These are phyloP conservation scores for Isabelozyma pseudorhagii DNA, from an alignment of 805 yeast species.

Conservation along the genomic window DNA sequence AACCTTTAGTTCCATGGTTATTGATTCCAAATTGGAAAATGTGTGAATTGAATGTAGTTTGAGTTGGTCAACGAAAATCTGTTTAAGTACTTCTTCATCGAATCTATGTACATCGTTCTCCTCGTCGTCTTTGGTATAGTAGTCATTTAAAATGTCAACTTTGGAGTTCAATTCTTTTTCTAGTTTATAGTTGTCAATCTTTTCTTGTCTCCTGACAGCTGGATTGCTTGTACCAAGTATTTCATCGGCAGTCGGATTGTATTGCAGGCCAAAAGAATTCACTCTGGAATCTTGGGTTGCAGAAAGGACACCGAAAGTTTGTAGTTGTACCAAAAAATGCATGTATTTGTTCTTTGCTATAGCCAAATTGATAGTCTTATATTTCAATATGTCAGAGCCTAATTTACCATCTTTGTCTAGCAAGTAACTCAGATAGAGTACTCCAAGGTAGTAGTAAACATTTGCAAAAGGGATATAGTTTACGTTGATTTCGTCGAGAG, in stretches of 20 bases:
- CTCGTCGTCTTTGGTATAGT: slow-evolving; percentile 10
- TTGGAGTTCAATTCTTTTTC: slow-evolving; percentile 53
- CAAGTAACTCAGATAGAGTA: slow-evolving; percentile 13
- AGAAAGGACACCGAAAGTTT: slow-evolving; percentile 41
- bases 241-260: slow-evolving; percentile 42
- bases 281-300: slow-evolving; percentile 34
- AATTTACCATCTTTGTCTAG: neutral
- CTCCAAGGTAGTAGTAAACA: slow-evolving; percentile 56
- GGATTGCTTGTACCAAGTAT: slow-evolving; percentile 28
- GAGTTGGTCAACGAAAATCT: slow-evolving; percentile 54
- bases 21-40: slow-evolving; percentile 54
- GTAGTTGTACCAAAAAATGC: slow-evolving; percentile 43
- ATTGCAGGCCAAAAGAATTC: slow-evolving; percentile 36
- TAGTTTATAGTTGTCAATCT: slow-evolving; percentile 62
- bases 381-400: slow-evolving; percentile 7
- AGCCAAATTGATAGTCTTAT: slow-evolving; percentile 23
- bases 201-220: slow-evolving; percentile 57
- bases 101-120: slow-evolving; percentile 24
- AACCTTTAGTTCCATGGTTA: slow-evolving; percentile 65
- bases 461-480: slow-evolving; percentile 57
- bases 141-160: slow-evolving; percentile 36
- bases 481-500: slow-evolving; percentile 65
- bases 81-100: slow-evolving; percentile 66
- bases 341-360: slow-evolving; percentile 40
- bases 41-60: slow-evolving; percentile 50